phyloP scores from a whole-genome alignment of 2,329 filamentous ascomycete genomes.

The Coleophoma cylindrospora region DNA sequence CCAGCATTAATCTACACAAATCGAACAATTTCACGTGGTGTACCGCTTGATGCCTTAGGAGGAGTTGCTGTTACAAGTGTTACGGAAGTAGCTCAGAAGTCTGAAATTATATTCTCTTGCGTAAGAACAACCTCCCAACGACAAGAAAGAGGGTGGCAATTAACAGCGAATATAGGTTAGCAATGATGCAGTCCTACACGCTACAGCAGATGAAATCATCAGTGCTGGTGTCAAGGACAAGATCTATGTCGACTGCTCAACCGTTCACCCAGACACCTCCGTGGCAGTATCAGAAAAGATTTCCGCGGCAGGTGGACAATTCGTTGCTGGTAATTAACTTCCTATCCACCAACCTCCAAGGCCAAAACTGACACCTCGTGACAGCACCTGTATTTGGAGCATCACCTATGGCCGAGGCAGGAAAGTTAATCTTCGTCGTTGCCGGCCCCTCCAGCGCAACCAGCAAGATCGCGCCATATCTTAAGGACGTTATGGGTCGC shows the following conservation, averaged over 20 bases:
- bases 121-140: conserved; percentile 4
- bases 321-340: conserved; percentile 18
- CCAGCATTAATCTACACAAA: conserved; percentile 31
- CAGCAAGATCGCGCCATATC: conserved; percentile 31
- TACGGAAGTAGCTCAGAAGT: conserved; percentile 28
- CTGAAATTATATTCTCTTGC: conserved; percentile 29
- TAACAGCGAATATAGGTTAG: conserved; percentile 24
- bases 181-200: conserved; percentile 33
- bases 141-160: too few relatives aligned
- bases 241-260: conserved; percentile 25
- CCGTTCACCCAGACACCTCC: conserved; percentile 29
- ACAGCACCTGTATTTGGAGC: conserved; percentile 38
- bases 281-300: conserved; percentile 27
- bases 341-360: too few relatives aligned
- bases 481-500: conserved; percentile 37
- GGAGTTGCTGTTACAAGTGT: conserved; percentile 18
- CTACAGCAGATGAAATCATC: conserved; percentile 21
- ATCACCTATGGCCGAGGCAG: conserved; percentile 34
- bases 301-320: conserved; percentile 28
- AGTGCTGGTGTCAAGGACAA: conserved; percentile 23
- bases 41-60: conserved; percentile 29
- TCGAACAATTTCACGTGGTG: conserved; percentile 33
- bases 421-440: conserved; percentile 38
- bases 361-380: conserved; percentile 17
- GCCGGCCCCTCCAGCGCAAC: conserved; percentile 30